Base-by-base conservation (phyloP, 176 grass and related monocot species). In the Panicum miliaceum region DNA sequence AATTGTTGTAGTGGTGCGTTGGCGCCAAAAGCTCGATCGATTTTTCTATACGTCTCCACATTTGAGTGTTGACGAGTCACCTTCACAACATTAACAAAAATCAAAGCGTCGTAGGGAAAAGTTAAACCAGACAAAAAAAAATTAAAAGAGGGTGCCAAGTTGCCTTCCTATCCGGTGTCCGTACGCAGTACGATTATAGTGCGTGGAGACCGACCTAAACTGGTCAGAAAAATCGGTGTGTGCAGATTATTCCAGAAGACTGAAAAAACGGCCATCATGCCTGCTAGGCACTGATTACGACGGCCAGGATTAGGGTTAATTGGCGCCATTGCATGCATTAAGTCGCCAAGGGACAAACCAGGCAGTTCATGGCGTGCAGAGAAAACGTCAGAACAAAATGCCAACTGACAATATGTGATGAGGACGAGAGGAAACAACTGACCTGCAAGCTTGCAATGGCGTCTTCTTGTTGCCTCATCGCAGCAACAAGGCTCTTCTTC, bases 331-430 rank as follows among this genome's bases (percentile, higher is more conserved):
- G 70, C 29, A 47, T 13, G 12, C 20, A 47, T 47, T 10, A 47
- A 46, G 43, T 12, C 52, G 6, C 6, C 19, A n/a, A 22, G 19
- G 53, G 53, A 56, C 19, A 56, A 16, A 18, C 5, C 53, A 56
- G 19, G 0, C 53, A 56, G 7, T 41, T 4, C 50, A 18, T 19
- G 16, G 16, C 16, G 20, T 54, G 52, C 53, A 56, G 53, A 56
- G 12, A 56, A 56, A 54, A 54, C 5, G 16, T 54, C 8, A 15
- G 57, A 56, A 22, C 4, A 56, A 2, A 58, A 37, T 27, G 8
- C 41, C 78, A 38, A 68, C 47, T 68, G 63, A 81, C 4, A 80
- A 12, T 68, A 53, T n/a, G n/a, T 56, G 48, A 51, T 51, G 45
- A 37, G 2, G 41, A 46, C 3, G n/a, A 25, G 2, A 51, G 48